Conservation (phyloP, 371 early-diverging fungal genomes). For the Choanephora cucurbitarum region DNA sequence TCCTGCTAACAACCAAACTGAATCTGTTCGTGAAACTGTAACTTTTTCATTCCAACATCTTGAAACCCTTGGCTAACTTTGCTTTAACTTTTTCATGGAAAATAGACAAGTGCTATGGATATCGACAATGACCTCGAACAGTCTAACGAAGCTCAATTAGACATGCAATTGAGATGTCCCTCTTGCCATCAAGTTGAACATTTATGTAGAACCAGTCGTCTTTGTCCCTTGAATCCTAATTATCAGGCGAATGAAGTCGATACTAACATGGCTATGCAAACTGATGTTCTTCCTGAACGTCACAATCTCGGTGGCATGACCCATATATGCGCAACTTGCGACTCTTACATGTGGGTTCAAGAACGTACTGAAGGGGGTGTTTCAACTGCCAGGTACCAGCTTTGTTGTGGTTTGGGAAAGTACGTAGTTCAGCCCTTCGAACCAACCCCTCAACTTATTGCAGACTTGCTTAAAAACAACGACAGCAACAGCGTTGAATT, state of each 20-base stretch:
- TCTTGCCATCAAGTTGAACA: not conserved
- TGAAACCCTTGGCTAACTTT: too few relatives aligned
- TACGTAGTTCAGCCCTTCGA: not conserved
- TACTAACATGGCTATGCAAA: not conserved
- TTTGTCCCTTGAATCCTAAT: not conserved
- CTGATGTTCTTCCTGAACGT: not conserved
- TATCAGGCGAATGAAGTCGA: too few relatives aligned
- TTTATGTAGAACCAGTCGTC: not conserved
- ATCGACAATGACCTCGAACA: too few relatives aligned
- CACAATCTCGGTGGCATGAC: slow-evolving; percentile 7
- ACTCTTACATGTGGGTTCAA: too few relatives aligned
- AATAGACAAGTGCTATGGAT: too few relatives aligned
- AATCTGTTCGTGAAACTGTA: too few relatives aligned
- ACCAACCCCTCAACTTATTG: not conserved
- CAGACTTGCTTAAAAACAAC: not conserved
- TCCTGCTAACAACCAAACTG: too few relatives aligned
- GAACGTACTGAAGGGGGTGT: too few relatives aligned
- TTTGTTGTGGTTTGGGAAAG: slow-evolving; percentile 1
- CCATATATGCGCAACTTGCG: not conserved
- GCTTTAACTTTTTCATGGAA: too few relatives aligned
- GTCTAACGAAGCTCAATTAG: too few relatives aligned
- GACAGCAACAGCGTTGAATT: not conserved
- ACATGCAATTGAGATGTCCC: not conserved
- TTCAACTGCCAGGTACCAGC: not conserved
- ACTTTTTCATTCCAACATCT: too few relatives aligned